Evolutionary conservation across 129 eudicot genomes (phyloP), one percentile per base, ranked within the genome.

Genomic region (Solidago caesia): DNA sequence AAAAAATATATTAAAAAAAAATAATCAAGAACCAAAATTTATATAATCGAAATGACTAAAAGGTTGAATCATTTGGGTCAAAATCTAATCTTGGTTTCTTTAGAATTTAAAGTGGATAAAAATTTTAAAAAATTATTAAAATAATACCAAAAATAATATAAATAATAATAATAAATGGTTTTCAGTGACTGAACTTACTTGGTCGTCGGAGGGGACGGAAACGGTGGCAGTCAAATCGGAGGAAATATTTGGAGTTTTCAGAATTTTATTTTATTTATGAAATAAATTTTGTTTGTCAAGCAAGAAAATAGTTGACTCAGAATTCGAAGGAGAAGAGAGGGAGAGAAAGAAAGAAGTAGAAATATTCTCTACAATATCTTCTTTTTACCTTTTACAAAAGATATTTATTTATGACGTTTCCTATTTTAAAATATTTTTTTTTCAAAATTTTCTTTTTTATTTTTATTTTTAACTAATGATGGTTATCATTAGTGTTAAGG

Each of bases 221-320:
- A 33, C 25, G 71, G 58, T 53, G 57, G 60, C 71, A 10, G 82
- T 41, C 72, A 44, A 63, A 48, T 63, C 76, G 70, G 69, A 48
- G 76, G 45, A 60, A 47, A 1, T 66, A 21, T 67, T 66, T 67
- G 68, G 68, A 75, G 45, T 6, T 61, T 51, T 67, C 74, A 45
- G 81, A 77, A 16, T 58, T 44, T 16, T 67, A 51, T 77, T 55
- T 55, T 1, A 33, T 33, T 33, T 33, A 33, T 1, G 72, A 56
- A 75, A 67, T 42, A 57, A 71, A 62, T 8, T 55, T 55, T 55
- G 39, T 58, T 78, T 14, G 78, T 72, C 62, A 72, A 72, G 78
- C 62, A 72, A 72, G 78, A 66, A 79, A 56, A 72, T 73, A 25
- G 67, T 56, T 72, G 83, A 79, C 74, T 65, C 62, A 57, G 72